Conservation (phyloP, 495 filamentous ascomycete genomes). For the Hyaloscypha variabilis region DNA sequence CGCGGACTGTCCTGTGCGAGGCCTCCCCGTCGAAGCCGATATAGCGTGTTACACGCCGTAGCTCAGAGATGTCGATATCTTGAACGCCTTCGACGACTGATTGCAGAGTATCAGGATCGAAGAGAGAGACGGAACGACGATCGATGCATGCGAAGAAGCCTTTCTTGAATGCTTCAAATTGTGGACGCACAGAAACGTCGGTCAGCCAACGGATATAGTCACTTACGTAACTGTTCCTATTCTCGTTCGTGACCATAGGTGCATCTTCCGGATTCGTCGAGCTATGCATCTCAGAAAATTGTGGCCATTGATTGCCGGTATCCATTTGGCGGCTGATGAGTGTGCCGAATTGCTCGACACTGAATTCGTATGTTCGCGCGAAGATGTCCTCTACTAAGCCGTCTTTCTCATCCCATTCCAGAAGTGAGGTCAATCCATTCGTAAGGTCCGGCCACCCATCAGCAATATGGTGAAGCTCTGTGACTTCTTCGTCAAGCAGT, state of each 20-base stretch:
- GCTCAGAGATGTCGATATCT: conserved; percentile 71
- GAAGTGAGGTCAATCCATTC: conserved; percentile 68
- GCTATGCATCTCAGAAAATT: conserved; percentile 22
- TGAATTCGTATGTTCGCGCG: conserved; percentile 81
- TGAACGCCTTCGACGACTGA: conserved; percentile 80
- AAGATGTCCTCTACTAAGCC: conserved; percentile 83
- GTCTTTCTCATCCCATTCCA: conserved; percentile 71
- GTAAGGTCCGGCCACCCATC: conserved; percentile 88
- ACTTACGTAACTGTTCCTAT: conserved; percentile 76
- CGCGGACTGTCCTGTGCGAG: conserved; percentile 63
- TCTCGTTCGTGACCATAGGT: conserved; percentile 70
- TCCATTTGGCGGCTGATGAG: conserved; percentile 51
- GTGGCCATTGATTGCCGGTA: conserved; percentile 25
- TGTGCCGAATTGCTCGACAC: conserved; percentile 67
- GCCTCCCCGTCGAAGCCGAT: conserved; percentile 67
- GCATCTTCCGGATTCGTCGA: conserved; percentile 45
- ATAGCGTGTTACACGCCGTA: conserved; percentile 72
- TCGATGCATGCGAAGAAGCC: conserved; percentile 83
- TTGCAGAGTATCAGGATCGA: conserved; percentile 71
- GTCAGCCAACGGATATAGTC: conserved; percentile 90
- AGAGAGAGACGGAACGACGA: conserved; percentile 66
- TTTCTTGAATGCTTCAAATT: conserved; percentile 77
- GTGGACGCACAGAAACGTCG: conserved; percentile 71
- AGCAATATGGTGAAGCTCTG: conserved; percentile 69
- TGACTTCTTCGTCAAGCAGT: conserved; percentile 66